Evolutionary conservation across 345 rosid genomes (phyloP), one percentile per base, ranked within the genome.

Genomic region (Rhodomyrtus tomentosa): DNA sequence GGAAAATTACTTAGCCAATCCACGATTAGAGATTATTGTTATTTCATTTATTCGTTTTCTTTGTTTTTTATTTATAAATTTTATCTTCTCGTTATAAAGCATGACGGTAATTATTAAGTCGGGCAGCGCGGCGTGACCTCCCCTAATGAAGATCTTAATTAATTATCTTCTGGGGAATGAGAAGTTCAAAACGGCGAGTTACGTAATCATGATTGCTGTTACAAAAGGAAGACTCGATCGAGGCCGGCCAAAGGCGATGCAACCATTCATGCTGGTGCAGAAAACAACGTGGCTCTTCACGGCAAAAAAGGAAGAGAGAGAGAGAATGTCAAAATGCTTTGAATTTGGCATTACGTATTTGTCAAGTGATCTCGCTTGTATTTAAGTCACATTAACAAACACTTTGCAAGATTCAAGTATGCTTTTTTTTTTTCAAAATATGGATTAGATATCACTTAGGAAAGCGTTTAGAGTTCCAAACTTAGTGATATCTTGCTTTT

Each of bases 141-240:
- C 45, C 24, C 76, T 68, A 68, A 68, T 68, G 38, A 68, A 68
- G 45, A 32, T 68, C 76, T 32, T 68, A 32, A 68, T 32, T 18
- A 68, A 32, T 68, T 68, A 68, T 68, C 76, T 68, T 32, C 36
- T 68, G 76, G 76, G 76, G 12, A 68, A 18, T 10, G 76, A 68
- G 76, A 68, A 68, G 21, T 18, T 59, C 40, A 59, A 29, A 59
- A 59, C 73, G 73, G 73, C 21, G 21, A 59, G 76, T 68, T 68
- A 38, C 76, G 40, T 36, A 68, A 68, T 68, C 76, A 68, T 32
- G 45, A 68, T 32, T 68, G 76, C 76, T 68, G 76, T 68, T 32
- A 21, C 76, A 18, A 32, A 32, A 7, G 76, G 76, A 68, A 36
- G 74, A 62, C 42, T 62, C 74, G 16, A 32, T n/a, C n/a, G n/a